Conservation (phyloP, 176 grass and related monocot species). For the Musa troglodytarum region DNA sequence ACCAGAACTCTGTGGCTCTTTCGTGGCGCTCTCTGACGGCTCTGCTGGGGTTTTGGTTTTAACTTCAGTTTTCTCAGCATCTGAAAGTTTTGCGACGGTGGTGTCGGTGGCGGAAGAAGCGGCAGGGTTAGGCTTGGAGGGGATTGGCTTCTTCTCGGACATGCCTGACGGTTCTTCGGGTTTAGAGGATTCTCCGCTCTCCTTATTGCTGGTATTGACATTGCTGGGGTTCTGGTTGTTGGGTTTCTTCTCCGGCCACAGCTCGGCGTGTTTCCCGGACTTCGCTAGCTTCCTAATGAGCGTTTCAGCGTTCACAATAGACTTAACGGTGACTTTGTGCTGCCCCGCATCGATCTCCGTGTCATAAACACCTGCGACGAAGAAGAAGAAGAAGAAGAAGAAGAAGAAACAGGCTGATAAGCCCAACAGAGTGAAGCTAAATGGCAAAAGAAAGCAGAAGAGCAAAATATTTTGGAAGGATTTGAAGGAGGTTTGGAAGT, state of each 20-base stretch:
- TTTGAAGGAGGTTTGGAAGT: too few species aligned
- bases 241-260: conserved; percentile 20
- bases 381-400: too few species aligned
- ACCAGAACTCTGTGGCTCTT: background rate
- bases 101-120: background rate
- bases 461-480: too few species aligned
- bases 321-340: conserved; percentile 30
- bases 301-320: conserved; percentile 14
- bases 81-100: background rate
- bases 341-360: conserved; percentile 28
- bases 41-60: background rate
- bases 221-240: background rate
- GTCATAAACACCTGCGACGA: conserved; percentile 24
- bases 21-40: background rate
- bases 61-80: background rate
- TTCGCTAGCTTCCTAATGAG: conserved; percentile 31
- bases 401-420: too few species aligned
- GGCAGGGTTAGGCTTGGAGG: background rate
- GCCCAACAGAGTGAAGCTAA: background rate
- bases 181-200: background rate
- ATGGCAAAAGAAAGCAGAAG: background rate
- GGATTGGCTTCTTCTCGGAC: background rate
- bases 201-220: background rate
- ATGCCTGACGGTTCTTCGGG: background rate
- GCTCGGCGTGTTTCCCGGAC: conserved; percentile 25